Percentiles rank a stretch among this genome's conserved stretches.
Conservation (phyloP, 2,329 filamentous ascomycete species). For the Fusarium oxysporum region DNA sequence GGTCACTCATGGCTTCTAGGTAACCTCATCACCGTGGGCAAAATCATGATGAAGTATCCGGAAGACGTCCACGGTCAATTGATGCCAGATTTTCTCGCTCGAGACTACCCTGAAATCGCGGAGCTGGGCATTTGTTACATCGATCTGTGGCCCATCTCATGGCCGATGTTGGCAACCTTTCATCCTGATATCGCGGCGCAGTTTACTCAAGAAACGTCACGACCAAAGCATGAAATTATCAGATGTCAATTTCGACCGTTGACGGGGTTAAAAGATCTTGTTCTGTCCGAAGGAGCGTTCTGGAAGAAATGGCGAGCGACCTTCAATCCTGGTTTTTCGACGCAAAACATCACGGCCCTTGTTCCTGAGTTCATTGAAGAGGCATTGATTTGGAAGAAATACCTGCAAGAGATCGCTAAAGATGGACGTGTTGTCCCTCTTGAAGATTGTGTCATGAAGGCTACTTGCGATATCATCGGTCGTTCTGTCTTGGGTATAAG, state of each 20-base stretch:
- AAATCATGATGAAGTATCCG: not conserved
- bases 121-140: not conserved
- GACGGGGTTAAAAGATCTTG: not conserved
- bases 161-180: not conserved
- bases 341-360: not conserved
- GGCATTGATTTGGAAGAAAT: not conserved
- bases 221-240: not conserved
- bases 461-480: constrained; percentile 11
- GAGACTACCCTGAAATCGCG: not conserved
- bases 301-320: constrained; percentile 13
- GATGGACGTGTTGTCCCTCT: not conserved
- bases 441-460: not conserved
- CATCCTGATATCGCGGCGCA: not conserved
- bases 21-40: not conserved
- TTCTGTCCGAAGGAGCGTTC: not conserved
- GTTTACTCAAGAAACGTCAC: not conserved
- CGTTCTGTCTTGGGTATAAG: not conserved
- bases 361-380: not conserved
- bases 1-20: constrained; percentile 1
- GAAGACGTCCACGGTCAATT: not conserved
- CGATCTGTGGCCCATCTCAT: constrained; percentile 2
- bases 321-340: constrained; percentile 4
- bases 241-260: not conserved
- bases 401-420: not conserved
- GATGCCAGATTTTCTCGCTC: not conserved